phyloP scores from a whole-genome alignment of 164 flowering plant species.

The Annona cherimola region DNA sequence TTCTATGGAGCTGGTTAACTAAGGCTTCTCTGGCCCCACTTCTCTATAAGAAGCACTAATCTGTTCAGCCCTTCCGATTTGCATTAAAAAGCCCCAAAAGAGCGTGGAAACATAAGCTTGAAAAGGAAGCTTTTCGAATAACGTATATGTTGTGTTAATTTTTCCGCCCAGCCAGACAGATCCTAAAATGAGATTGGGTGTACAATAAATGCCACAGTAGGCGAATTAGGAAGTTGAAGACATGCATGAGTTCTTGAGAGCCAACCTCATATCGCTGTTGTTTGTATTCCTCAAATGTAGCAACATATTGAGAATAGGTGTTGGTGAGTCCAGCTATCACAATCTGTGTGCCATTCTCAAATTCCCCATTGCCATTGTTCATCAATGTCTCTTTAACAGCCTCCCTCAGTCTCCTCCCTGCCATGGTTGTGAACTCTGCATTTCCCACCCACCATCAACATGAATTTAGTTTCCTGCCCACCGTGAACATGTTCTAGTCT shows the following conservation, averaged over 20 bases:
- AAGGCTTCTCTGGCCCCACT: no score
- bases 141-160: no score
- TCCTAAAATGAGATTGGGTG: no score
- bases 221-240: neutral
- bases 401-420: conserved; percentile 56
- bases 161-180: no score
- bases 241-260: neutral
- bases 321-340: conserved; percentile 70
- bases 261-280: conserved; percentile 58
- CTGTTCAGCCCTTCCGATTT: no score
- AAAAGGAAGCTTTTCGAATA: no score
- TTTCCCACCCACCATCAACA: neutral
- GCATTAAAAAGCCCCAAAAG: no score
- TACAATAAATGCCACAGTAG: no score
- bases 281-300: conserved; percentile 55
- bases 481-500: no score
- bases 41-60: no score
- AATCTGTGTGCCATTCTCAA: conserved; percentile 30
- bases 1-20: no score
- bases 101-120: no score
- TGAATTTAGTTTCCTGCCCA: neutral
- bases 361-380: conserved; percentile 36
- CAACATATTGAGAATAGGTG: conserved; percentile 53
- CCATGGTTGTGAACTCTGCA: conserved; percentile 68
- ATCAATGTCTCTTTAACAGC: conserved; percentile 52